Base-by-base conservation (phyloP, 495 filamentous ascomycete species). In the Penicillium soppii region DNA sequence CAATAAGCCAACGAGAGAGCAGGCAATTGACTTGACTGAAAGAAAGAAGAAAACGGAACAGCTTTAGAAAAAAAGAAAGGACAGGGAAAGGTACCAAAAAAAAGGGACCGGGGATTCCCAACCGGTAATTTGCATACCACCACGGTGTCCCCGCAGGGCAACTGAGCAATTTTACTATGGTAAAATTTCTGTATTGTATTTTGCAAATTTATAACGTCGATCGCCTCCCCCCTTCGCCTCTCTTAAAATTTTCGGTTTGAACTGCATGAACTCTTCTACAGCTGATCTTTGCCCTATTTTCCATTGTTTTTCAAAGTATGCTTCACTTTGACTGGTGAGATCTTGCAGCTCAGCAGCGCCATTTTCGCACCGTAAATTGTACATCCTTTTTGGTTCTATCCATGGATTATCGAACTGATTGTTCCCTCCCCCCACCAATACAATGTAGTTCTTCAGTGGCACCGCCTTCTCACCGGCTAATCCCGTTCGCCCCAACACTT, bases 401-500 rank as follows among this genome's bases (percentile, higher is more conserved):
- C n/a, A n/a, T n/a, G n/a, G n/a, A n/a, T n/a, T n/a, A n/a, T n/a
- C n/a, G n/a, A n/a, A 50, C 26, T 45, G 40, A 22, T 19, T 47
- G 26, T 45, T 26, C 2, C 39, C 37, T 7, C 36, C 53, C 0
- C 49, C 59, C n/a, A n/a, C n/a, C n/a, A n/a, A n/a, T n/a, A n/a
- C n/a, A n/a, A n/a, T 62, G 44, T 33, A 38, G 46, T 25, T 50
- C 53, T 1, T 60, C 57, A 20, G 51, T 27, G 47, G 35, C 33
- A 21, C 47, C 36, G 26, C 36, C 47, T 42, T 8, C 10, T n/a
- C 12, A n/a, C 10, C 27, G 12, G n/a, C 29, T 33, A 32, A 26
- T n/a, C 10, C 27, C 21, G 7, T 47, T 10, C 20, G 13, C 21
- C 43, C 43, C 43, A 47, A 47, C 43, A 26, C 5, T 35, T 45